Evolutionary conservation across 306 rosid genomes (phyloP), one percentile per base, ranked within the genome.

Genomic region (Spatholobus suberectus): DNA sequence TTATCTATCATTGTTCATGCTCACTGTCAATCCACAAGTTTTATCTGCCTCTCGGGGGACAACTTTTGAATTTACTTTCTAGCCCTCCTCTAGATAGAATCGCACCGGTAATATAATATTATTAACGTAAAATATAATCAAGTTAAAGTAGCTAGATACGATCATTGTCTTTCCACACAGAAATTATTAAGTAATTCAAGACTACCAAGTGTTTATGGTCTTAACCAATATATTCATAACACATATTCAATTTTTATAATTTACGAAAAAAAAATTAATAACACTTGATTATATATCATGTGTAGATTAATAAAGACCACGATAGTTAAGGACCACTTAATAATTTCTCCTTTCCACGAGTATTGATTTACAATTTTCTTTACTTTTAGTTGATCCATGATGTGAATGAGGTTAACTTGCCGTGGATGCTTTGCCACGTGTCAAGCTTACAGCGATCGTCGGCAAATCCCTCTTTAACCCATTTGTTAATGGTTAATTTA

Each of bases 401-500:
- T 67, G 58, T 20, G 69, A 73, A 57, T 21, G 14, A 43, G 34
- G 51, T 34, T 38, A 62, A 72, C 69, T 82, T 75, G 72, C 59
- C 41, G 61, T 81, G 44, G 59, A 69, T 72, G 20, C 43, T 70
- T 76, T 70, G 29, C 37, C 82, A 65, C 69, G 70, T 34, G 29
- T 76, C 79, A 14, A 51, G 5, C 13, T 3, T 15, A 83, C 73
- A 85, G 77, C 73, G 67, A 24, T 51, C 67, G 91, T 85, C 91
- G 91, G 89, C 87, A 73, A 55, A 80, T 41, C 91, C 87, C 77
- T 83, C 82, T 72, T 80, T 83, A 82, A 75, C 71, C 87, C 71
- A 17, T 13, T 47, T 11, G 6, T 65, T 59, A 24, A 49, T 23
- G 2, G 40, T 76, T 76, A 70, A 71, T 70, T 43, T n/a, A 21